A percentile compares a stretch with the other conserved stretches of the same genome.
Evolutionary conservation across 495 filamentous ascomycete genomes (phyloP).

Genomic region (Daldinia caldariorum): DNA sequence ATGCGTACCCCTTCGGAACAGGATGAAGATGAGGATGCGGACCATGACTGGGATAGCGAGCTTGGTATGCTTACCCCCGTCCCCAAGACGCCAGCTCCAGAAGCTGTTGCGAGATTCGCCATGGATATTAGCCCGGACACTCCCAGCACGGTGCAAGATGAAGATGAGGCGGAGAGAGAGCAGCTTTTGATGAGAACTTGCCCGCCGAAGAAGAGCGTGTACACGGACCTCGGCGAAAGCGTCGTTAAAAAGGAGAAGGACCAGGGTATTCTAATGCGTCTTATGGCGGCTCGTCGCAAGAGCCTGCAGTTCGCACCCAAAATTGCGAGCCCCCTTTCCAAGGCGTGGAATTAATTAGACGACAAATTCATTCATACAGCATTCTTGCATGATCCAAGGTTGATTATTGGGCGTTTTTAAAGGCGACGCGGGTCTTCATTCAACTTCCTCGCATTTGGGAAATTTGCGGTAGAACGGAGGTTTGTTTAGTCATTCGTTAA

Average conservation of each 20-base stretch:
- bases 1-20: slow-evolving; percentile 55
- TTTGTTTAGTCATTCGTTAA: slow-evolving; percentile 13
- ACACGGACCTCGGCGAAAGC: slow-evolving; percentile 52
- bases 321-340: slow-evolving; percentile 77
- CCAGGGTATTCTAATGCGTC: slow-evolving; percentile 65
- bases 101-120: slow-evolving; percentile 55
- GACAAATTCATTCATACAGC: neutral
- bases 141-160: slow-evolving; percentile 35
- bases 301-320: slow-evolving; percentile 84
- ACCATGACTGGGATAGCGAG: slow-evolving; percentile 50
- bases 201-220: slow-evolving; percentile 70
- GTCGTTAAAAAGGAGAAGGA: slow-evolving; percentile 55
- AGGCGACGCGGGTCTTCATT: neutral
- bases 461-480: slow-evolving; percentile 1
- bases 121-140: slow-evolving; percentile 53
- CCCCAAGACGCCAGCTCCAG: slow-evolving; percentile 64
- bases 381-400: neutral
- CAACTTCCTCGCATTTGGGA: slow-evolving; percentile 4
- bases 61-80: slow-evolving; percentile 58
- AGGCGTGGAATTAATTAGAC: slow-evolving; percentile 52
- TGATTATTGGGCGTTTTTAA: neutral
- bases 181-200: slow-evolving; percentile 75
- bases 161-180: slow-evolving; percentile 47
- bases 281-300: slow-evolving; percentile 81
- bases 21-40: slow-evolving; percentile 54